Evolutionary conservation across 805 yeast species (phyloP).

Genomic region (Torulaspora gathmanii): DNA sequence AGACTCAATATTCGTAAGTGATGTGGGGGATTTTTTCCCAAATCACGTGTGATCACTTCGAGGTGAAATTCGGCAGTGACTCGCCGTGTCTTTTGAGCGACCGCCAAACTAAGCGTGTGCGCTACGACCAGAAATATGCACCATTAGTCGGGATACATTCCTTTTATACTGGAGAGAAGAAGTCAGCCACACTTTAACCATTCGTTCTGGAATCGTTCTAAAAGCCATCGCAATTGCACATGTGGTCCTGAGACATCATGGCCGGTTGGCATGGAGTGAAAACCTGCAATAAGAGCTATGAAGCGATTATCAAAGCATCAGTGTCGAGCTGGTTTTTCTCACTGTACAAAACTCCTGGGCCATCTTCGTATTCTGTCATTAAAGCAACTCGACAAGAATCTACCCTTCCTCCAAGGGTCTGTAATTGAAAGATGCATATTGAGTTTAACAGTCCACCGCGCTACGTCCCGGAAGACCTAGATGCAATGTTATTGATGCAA

Average conservation of each 20-base stretch:
- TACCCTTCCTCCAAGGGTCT: too few species aligned
- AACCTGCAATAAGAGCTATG: neutral
- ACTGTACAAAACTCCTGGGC: neutral
- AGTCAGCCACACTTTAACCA: neutral
- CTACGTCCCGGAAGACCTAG: neutral
- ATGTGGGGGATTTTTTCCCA: neutral
- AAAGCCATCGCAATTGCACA: neutral
- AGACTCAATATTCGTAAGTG: conserved; percentile 12
- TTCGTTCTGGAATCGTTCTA: neutral
- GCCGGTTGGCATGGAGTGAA: neutral
- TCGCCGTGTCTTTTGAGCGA: conserved; percentile 1
- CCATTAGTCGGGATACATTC: too few species aligned
- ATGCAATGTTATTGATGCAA: neutral
- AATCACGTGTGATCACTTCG: conserved; percentile 2
- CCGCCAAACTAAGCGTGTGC: neutral
- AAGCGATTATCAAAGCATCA: neutral
- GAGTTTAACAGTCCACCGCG: conserved; percentile 2
- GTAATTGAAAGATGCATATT: neutral
- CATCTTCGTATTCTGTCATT: too few species aligned
- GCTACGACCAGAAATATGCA: too few species aligned
- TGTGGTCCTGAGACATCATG: neutral
- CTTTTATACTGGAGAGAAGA: neutral
- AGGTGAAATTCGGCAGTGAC: neutral
- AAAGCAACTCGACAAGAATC: too few species aligned
- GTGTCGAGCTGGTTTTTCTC: neutral